These are phyloP conservation scores for Saururus chinensis DNA, from an alignment of 164 flowering plant species.

Conservation along the genomic window DNA sequence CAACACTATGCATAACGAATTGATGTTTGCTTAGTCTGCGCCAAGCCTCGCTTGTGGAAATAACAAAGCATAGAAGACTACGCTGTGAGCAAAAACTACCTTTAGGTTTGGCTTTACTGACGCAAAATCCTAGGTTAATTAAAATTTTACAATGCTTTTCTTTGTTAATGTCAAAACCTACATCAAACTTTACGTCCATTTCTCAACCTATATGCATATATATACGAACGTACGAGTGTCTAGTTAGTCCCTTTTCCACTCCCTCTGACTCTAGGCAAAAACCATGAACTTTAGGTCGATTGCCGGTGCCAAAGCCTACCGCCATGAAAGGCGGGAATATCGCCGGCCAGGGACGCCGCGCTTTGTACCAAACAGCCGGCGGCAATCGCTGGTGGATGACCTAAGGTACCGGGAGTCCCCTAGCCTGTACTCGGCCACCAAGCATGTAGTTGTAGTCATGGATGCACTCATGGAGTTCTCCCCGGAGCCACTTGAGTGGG, in stretches of 20 bases:
- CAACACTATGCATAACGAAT: too few relatives aligned
- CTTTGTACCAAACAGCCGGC: background rate
- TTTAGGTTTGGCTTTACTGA: background rate
- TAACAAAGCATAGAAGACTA: too few relatives aligned
- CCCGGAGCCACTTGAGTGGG: conserved; percentile 27
- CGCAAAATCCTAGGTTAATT: background rate
- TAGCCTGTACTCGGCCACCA: background rate
- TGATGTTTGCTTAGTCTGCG: too few relatives aligned
- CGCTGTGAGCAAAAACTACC: too few relatives aligned
- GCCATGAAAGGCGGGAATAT: background rate
- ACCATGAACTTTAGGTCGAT: background rate
- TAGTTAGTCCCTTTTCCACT: background rate
- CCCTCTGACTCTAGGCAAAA: background rate
- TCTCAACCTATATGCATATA: background rate
- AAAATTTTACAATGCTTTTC: background rate
- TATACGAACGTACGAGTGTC: background rate
- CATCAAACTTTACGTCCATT: background rate
- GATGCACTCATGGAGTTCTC: conserved; percentile 33
- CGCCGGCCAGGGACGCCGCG: background rate
- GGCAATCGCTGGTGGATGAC: conserved; percentile 5
- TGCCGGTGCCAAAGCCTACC: background rate
- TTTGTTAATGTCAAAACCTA: background rate
- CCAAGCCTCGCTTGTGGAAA: too few relatives aligned
- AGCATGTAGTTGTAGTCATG: conserved; percentile 36
- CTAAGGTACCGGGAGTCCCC: conserved; percentile 11